Base-by-base conservation (phyloP, 2,329 filamentous ascomycete species). In the Exophiala viscosa region DNA sequence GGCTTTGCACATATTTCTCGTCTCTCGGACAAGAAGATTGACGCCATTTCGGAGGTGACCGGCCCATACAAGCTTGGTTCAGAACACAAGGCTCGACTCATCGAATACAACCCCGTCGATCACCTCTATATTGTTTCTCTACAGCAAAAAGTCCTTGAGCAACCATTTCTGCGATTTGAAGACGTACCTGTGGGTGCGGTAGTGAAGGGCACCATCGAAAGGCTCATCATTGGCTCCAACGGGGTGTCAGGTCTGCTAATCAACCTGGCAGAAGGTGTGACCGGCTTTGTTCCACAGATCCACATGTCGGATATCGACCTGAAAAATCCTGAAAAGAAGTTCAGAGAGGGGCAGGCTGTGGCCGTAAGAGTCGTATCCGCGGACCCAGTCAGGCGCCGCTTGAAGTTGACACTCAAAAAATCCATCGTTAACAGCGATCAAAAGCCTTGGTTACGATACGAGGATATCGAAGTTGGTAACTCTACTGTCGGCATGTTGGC, bases 1-100 rank as follows among this genome's bases (percentile, higher is more conserved):
- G 89, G 89, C 8, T 99, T 96, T 65, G 90, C 95, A 17, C 93
- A 99, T 69, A 95, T 99, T 60, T 99, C 93, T 1, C 83, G 88
- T 59, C 81, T 99, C 56, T 87, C 92, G 54, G 92, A 99, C 67
- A 86, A 86, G 61, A 95, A 93, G 68, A 81, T 96, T 48, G 93
- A 97, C 58, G 82, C 82, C 1, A 76, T 99, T 4, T 88, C 88
- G 11, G 83, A 89, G 58, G 77, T 83, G 3, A 84, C 83, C 14
- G 93, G 93, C 0, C 79, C 86, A 2, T 96, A 85, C 74, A 88
- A 90, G 69, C 67, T 87, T 15, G 90, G 83, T 36, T 86, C 90
- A 0, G 81, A 80, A 13, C 93, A 99, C 70, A 82, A 84, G 46
- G 90, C 87, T 36, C 85, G 93, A 55, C 79, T 99, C 8, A 74